Evolutionary conservation across 495 filamentous ascomycete species (phyloP).

Genomic region (Penicillium samsonianum): DNA sequence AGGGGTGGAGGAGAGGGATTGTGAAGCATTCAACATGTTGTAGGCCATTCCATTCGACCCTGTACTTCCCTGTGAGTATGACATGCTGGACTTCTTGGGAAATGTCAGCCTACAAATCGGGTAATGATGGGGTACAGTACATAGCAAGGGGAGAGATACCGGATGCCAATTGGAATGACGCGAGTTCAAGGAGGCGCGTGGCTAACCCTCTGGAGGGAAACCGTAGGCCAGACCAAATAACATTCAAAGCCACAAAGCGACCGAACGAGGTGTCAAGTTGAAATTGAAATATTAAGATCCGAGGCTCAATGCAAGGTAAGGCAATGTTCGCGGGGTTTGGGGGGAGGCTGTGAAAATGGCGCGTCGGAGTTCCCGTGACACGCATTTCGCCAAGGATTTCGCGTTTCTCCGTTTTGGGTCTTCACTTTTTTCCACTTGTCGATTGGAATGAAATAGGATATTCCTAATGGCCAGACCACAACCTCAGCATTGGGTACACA

Average conservation of each 20-base stretch:
- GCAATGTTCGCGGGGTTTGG: constrained; percentile 27
- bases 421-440: constrained; percentile 13
- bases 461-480: constrained; percentile 25
- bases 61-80: constrained; percentile 47
- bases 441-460: constrained; percentile 8
- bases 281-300: constrained; percentile 18
- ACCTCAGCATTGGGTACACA: constrained; percentile 26
- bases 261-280: constrained; percentile 15
- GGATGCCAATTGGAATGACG: constrained; percentile 33
- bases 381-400: constrained; percentile 31
- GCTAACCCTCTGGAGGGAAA: constrained; percentile 33
- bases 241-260: constrained; percentile 18
- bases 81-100: constrained; percentile 30
- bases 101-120: constrained; percentile 15
- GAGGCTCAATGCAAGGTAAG: constrained; percentile 28
- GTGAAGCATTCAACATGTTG: constrained; percentile 53
- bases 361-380: constrained; percentile 37
- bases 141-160: constrained; percentile 28
- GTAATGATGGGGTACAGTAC: constrained; percentile 24
- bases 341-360: constrained; percentile 30
- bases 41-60: constrained; percentile 44
- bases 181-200: constrained; percentile 42
- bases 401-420: constrained; percentile 33
- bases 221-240: constrained; percentile 21
- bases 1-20: constrained; percentile 56